These are phyloP conservation scores for Phytophthora hibernalis DNA, from an alignment of 352 stramenopile genomes.

Conservation along the genomic window DNA sequence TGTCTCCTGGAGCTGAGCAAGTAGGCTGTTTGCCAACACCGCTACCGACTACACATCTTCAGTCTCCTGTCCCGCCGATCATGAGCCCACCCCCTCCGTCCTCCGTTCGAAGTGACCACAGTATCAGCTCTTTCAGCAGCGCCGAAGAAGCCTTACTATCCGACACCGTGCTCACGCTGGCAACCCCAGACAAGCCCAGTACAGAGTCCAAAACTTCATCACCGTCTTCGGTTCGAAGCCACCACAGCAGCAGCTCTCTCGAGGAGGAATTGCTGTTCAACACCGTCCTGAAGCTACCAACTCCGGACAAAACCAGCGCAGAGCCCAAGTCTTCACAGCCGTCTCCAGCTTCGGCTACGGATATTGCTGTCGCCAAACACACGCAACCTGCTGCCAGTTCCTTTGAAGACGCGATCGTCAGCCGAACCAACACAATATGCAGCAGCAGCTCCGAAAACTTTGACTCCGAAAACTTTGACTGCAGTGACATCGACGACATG, in stretches of 20 bases:
- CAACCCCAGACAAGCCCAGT: constrained; percentile 21
- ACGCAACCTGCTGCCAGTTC: neutral
- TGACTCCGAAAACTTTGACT: constrained; percentile 48
- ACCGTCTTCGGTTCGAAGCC: constrained; percentile 20
- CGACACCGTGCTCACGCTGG: constrained; percentile 28
- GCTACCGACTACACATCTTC: constrained; percentile 25
- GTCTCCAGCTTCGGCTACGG: constrained; percentile 2
- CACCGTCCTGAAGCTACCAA: constrained; percentile 24
- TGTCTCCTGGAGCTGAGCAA: constrained; percentile 35
- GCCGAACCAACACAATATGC: constrained; percentile 25
- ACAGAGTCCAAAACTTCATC: constrained; percentile 11
- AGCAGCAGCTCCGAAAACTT: constrained; percentile 44
- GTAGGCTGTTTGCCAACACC: constrained; percentile 24
- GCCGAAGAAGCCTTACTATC: constrained; percentile 28
- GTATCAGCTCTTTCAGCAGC: constrained; percentile 8
- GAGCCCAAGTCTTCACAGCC: constrained; percentile 12
- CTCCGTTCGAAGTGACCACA: constrained; percentile 17
- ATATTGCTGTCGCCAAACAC: constrained; percentile 4
- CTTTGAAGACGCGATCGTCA: constrained; percentile 6
- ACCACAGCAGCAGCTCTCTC: constrained; percentile 6
- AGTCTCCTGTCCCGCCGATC: constrained; percentile 32
- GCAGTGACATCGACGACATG: constrained; percentile 71
- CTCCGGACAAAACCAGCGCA: constrained; percentile 12
- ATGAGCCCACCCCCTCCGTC: constrained; percentile 20
- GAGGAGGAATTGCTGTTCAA: constrained; percentile 29